These are phyloP conservation scores for Myrica gale DNA, from an alignment of 306 rosid species.

Conservation along the genomic window DNA sequence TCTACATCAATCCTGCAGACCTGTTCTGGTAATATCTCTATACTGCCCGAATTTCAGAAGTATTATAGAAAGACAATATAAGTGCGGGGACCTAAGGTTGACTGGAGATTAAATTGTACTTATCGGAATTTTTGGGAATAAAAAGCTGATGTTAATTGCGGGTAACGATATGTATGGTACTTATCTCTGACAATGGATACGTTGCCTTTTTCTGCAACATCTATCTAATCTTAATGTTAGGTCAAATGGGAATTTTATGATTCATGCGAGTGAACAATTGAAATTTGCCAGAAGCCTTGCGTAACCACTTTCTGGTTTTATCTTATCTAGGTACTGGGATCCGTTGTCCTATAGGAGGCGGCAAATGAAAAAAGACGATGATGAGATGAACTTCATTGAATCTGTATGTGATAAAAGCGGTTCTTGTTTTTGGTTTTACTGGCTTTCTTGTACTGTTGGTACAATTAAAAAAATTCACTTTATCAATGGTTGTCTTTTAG, in stretches of 20 bases:
- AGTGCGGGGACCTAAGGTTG: not conserved
- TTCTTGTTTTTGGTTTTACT: slow-evolving; percentile 7
- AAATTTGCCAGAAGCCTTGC: slow-evolving; percentile 25
- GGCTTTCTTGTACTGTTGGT: slow-evolving; percentile 11
- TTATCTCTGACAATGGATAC: not conserved
- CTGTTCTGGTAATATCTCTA: slow-evolving; percentile 70
- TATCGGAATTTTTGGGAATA: not conserved
- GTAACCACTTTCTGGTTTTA: slow-evolving; percentile 22
- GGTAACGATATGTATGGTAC: not conserved
- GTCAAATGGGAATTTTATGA: not conserved
- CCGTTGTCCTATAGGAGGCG: slow-evolving; percentile 88
- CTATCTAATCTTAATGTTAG: not conserved
- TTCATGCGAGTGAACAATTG: slow-evolving; percentile 14
- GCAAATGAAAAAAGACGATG: slow-evolving; percentile 57
- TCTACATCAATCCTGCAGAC: slow-evolving; percentile 72
- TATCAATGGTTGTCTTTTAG: slow-evolving; percentile 40
- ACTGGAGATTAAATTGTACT: not conserved
- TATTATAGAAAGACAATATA: slow-evolving; percentile 5
- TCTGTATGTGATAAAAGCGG: slow-evolving; percentile 59
- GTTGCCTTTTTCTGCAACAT: not conserved
- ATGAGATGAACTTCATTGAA: slow-evolving; percentile 84
- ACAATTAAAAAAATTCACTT: slow-evolving; percentile 23
- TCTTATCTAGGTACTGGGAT: slow-evolving; percentile 87
- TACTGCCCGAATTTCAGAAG: not conserved
- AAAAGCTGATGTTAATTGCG: not conserved